phyloP scores from a whole-genome alignment of 441 rosid genomes.

The Hypseocharis bilobata region DNA sequence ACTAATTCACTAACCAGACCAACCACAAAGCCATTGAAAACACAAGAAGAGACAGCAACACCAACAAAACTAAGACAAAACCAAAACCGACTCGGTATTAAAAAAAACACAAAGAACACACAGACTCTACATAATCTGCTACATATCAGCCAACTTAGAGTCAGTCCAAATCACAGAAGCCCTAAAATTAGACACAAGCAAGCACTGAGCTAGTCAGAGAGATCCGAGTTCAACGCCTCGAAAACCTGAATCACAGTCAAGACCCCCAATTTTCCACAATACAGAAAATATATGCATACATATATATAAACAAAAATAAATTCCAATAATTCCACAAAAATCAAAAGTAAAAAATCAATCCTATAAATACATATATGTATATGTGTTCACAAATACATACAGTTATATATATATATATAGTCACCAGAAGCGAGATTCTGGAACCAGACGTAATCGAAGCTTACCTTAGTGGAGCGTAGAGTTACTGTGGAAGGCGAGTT shows the following conservation, averaged over 20 bases:
- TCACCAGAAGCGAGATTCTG: too few species aligned
- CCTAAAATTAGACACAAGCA: slow-evolving; percentile 27
- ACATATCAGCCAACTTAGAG: slow-evolving; percentile 29
- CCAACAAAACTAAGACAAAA: too few species aligned
- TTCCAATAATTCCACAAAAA: neutral
- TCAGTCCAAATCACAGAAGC: slow-evolving; percentile 24
- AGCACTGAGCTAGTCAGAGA: slow-evolving; percentile 22
- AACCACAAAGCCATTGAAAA: slow-evolving; percentile 12
- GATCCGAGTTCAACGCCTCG: slow-evolving; percentile 49
- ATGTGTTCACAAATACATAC: neutral
- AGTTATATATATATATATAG: neutral
- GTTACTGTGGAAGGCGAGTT: slow-evolving; percentile 3
- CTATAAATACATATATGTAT: neutral
- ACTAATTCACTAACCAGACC: slow-evolving; percentile 8
- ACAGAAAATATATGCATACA: slow-evolving; percentile 8
- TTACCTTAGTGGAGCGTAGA: slow-evolving; percentile 16
- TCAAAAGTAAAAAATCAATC: slow-evolving; percentile 5
- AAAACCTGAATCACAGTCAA: slow-evolving; percentile 22
- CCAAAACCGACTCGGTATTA: slow-evolving; percentile 11
- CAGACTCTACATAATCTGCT: slow-evolving; percentile 33
- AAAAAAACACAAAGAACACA: too few species aligned
- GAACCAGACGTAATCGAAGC: slow-evolving; percentile 19
- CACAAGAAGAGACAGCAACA: neutral
- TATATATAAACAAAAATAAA: slow-evolving; percentile 5
- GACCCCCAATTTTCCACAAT: slow-evolving; percentile 1